Percentiles rank a stretch among this genome's conserved stretches.
Evolutionary conservation across 495 filamentous ascomycete genomes (phyloP).

Genomic region (Corynascus novoguineensis): DNA sequence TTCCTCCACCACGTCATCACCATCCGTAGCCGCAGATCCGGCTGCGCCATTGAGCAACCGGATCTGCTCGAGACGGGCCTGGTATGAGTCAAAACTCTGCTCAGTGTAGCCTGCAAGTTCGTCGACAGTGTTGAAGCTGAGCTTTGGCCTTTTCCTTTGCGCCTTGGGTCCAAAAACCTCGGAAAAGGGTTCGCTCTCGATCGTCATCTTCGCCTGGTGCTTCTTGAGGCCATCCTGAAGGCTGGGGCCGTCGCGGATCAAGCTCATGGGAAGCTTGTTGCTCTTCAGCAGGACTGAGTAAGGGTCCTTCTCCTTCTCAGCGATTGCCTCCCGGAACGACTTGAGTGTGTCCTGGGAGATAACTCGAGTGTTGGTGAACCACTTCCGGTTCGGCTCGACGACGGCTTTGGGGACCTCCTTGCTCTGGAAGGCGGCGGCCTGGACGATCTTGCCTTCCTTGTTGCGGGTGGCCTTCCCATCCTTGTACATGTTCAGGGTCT

Average conservation of each 20-base stretch:
- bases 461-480: conserved; percentile 70
- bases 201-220: conserved; percentile 88
- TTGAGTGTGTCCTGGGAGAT: conserved; percentile 60
- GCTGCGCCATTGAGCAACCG: conserved; percentile 64
- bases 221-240: conserved; percentile 81
- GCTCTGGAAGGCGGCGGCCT: conserved; percentile 78
- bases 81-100: conserved; percentile 70
- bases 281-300: conserved; percentile 86
- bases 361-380: conserved; percentile 56
- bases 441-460: conserved; percentile 63
- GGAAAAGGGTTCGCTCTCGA: conserved; percentile 78
- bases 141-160: conserved; percentile 84
- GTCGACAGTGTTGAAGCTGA: conserved; percentile 70
- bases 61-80: conserved; percentile 69
- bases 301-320: conserved; percentile 81
- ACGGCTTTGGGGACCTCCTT: conserved; percentile 69
- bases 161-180: conserved; percentile 92
- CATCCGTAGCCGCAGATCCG: conserved; percentile 52
- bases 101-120: conserved; percentile 76
- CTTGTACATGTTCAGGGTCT: conserved; percentile 80
- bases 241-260: conserved; percentile 33
- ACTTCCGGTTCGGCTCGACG: conserved; percentile 88
- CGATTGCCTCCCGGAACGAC: conserved; percentile 87
- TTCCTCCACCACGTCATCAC: conserved; percentile 36
- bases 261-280: conserved; percentile 60